Base-by-base conservation (phyloP, 768 basidiomycete genomes). In the Pilatotrama ljubarskyi region DNA sequence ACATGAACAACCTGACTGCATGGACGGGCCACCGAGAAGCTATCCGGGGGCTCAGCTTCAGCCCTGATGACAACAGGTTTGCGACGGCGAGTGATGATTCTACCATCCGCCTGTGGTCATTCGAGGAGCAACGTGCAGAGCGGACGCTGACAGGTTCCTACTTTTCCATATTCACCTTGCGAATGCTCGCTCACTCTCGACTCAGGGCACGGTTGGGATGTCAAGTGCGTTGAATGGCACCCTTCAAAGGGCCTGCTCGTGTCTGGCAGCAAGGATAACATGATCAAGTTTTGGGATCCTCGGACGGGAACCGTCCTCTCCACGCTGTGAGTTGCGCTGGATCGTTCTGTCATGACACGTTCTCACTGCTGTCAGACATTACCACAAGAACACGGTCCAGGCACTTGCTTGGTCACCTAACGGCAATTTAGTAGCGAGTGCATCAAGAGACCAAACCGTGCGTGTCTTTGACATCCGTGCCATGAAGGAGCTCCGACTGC, bases 271-370 rank as follows among this genome's bases (percentile, higher is more conserved):
- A 98, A 98, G 75, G 97, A 99, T 75, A 97, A 98, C 73, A 84
- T 93, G 66, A 93, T 98, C 75, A 98, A 98, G 69, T 99, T 99
- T 76, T 99, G 97, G 97, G 97, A 99, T 72, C 97, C 97, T 20
- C 82, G 97, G 37, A 93, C 93, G 10, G 93, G 91, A 36, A 95
- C 91, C 0, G 86, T 88, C 10, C 81, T 99, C 7, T 93, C 93
- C 5, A 97, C 95, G 0, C 76, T 98, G 95, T 95, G 71, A 61
- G 88, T 75, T n/a, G n/a, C n/a, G n/a, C n/a, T n/a, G 51, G 5
- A 8, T 18, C 37, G 32, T 29, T 36, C 48, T n/a, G 18, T 5
- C 8, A 25, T 24, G 20, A 46, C 6, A 22, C 18, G 10, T 10
- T 18, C 47, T 57, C n/a, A 55, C 2, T n/a, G 2, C 7, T 37